These are phyloP conservation scores for Xylaria acuta DNA, from an alignment of 495 filamentous ascomycete genomes.

Conservation along the genomic window DNA sequence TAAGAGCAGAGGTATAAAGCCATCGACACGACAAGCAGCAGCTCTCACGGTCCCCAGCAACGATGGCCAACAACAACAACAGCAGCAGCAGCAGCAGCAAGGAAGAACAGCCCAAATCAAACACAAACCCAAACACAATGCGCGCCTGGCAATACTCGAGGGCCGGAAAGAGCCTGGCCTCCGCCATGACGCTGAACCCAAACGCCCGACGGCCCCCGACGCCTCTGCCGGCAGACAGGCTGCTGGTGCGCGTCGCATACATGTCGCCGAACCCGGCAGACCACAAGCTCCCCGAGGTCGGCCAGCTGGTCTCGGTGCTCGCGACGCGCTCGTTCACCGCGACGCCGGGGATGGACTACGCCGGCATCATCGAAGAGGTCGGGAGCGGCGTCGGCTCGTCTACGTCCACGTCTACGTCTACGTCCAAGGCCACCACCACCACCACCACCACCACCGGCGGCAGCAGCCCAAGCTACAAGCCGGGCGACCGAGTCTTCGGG, in stretches of 20 bases:
- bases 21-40: neutral
- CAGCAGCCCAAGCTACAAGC: constrained; percentile 37
- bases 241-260: constrained; percentile 64
- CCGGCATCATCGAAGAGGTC: constrained; percentile 60
- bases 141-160: constrained; percentile 23
- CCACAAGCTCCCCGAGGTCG: constrained; percentile 69
- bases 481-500: constrained; percentile 67
- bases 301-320: constrained; percentile 46
- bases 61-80: constrained; percentile 5
- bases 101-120: neutral
- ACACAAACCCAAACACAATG: constrained; percentile 4
- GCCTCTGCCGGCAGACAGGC: constrained; percentile 46
- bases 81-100: too few relatives aligned
- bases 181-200: constrained; percentile 1
- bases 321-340: constrained; percentile 51
- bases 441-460: neutral
- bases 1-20: neutral
- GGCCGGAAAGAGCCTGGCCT: neutral
- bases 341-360: constrained; percentile 68
- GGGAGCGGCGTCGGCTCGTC: constrained; percentile 32
- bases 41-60: neutral
- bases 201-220: constrained; percentile 12
- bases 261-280: constrained; percentile 72
- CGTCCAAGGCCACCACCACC: neutral
- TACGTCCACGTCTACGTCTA: constrained; percentile 24